phyloP scores from a whole-genome alignment of 352 stramenopile species.

The Halophytophthora polymorphica region DNA sequence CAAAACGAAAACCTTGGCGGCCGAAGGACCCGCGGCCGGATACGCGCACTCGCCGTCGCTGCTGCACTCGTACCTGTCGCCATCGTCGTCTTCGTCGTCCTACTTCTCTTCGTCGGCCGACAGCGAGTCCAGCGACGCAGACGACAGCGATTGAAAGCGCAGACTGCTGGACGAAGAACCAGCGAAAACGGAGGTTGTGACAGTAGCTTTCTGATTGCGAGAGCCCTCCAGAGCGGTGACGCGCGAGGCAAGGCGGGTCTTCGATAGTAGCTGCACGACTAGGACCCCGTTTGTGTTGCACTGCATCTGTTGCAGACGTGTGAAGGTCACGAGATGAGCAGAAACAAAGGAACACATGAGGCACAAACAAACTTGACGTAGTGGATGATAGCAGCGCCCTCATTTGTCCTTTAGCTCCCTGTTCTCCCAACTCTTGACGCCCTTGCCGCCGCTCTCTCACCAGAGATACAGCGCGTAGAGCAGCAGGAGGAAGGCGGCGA shows the following conservation, averaged over 20 bases:
- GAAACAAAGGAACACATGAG: too few relatives aligned
- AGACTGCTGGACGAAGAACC: too few relatives aligned
- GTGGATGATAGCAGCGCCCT: too few relatives aligned
- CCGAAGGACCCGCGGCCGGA: not conserved
- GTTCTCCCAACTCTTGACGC: too few relatives aligned
- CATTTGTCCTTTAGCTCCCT: too few relatives aligned
- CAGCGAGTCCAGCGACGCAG: conserved; percentile 55
- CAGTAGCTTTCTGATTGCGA: conserved; percentile 8
- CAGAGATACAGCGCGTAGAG: conserved; percentile 72
- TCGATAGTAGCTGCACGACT: too few relatives aligned
- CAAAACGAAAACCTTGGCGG: not conserved
- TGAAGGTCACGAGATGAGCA: too few relatives aligned
- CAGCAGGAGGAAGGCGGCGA: conserved; percentile 50
- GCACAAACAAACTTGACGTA: too few relatives aligned
- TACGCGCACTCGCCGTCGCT: conserved; percentile 37
- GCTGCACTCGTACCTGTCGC: conserved; percentile 62
- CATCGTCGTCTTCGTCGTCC: conserved; percentile 76
- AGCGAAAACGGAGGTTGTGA: not conserved
- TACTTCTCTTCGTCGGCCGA: conserved; percentile 74
- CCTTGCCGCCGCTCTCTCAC: conserved; percentile 17
- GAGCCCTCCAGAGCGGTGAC: not conserved
- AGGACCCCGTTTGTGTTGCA: too few relatives aligned
- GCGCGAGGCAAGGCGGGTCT: too few relatives aligned
- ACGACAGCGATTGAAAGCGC: conserved; percentile 24
- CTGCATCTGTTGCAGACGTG: too few relatives aligned